A percentile compares a stretch with the other conserved stretches of the same genome.
Evolutionary conservation across 1,139 yeast species (phyloP).

Genomic region (Yamadazyma pseudoaaseri): DNA sequence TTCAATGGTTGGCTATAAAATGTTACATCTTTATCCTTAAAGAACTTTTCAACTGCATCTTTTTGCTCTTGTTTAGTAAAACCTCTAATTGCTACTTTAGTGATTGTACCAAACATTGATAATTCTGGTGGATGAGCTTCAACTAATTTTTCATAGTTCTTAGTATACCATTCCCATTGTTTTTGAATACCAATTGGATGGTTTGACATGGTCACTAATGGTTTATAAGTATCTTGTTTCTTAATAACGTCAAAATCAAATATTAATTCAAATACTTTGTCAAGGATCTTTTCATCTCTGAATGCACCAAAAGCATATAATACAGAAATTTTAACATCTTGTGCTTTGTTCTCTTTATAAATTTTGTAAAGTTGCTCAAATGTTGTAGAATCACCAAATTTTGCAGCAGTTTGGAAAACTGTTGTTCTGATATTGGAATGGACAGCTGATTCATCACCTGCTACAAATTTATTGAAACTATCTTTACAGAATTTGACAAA

Average conservation of each 20-base stretch:
- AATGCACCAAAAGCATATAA: constrained; percentile 75
- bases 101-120: constrained; percentile 74
- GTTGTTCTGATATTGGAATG: constrained; percentile 79
- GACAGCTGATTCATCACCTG: constrained; percentile 69
- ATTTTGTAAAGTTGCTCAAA: constrained; percentile 64
- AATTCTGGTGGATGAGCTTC: constrained; percentile 78
- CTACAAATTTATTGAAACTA: constrained; percentile 56
- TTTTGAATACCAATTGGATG: constrained; percentile 63
- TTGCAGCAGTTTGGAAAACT: constrained; percentile 68
- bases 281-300: constrained; percentile 53
- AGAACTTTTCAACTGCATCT: constrained; percentile 58
- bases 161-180: constrained; percentile 74
- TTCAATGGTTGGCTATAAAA: constrained; percentile 75
- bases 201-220: constrained; percentile 68
- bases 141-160: constrained; percentile 69
- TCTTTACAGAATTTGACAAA: constrained; percentile 53
- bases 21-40: constrained; percentile 58
- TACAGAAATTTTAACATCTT: constrained; percentile 77
- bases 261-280: constrained; percentile 58
- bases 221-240: constrained; percentile 78
- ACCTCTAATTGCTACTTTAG: constrained; percentile 59
- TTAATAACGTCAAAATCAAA: constrained; percentile 70
- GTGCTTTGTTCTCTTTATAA: constrained; percentile 62
- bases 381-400: constrained; percentile 59
- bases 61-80: constrained; percentile 64